Evolutionary conservation across 768 basidiomycete species (phyloP).

Genomic region (Saitozyma sp.): DNA sequence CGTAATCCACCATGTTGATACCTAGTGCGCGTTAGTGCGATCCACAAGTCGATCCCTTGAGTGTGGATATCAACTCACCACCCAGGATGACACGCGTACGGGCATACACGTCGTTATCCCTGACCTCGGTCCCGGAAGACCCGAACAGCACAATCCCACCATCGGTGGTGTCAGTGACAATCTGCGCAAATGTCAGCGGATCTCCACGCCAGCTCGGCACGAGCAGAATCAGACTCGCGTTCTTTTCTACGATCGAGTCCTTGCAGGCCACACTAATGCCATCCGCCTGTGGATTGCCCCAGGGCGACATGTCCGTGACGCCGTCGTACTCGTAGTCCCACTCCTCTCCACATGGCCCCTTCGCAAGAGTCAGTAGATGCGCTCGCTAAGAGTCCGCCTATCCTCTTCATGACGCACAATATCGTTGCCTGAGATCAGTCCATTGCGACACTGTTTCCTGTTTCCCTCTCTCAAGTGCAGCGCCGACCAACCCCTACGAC

Average conservation of each 20-base stretch:
- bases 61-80: constrained; percentile 25
- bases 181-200: constrained; percentile 20
- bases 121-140: constrained; percentile 46
- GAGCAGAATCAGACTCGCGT: constrained; percentile 34
- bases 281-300: constrained; percentile 51
- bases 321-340: constrained; percentile 54
- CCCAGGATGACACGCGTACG: constrained; percentile 49
- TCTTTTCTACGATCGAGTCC: constrained; percentile 50
- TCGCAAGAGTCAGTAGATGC: no score
- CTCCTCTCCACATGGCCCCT: constrained; percentile 54
- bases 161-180: constrained; percentile 52
- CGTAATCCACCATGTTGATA: constrained; percentile 53
- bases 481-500: constrained; percentile 50
- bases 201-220: background rate
- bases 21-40: constrained; percentile 17
- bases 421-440: constrained; percentile 44
- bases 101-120: constrained; percentile 47
- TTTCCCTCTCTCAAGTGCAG: constrained; percentile 53
- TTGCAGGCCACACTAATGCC: constrained; percentile 54
- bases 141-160: constrained; percentile 53
- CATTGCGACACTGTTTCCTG: constrained; percentile 48
- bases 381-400: background rate
- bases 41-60: background rate
- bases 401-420: constrained; percentile 30
- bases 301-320: constrained; percentile 30